phyloP scores from a whole-genome alignment of 148 eudicot genomes.

The Rhododendron ovatum region DNA sequence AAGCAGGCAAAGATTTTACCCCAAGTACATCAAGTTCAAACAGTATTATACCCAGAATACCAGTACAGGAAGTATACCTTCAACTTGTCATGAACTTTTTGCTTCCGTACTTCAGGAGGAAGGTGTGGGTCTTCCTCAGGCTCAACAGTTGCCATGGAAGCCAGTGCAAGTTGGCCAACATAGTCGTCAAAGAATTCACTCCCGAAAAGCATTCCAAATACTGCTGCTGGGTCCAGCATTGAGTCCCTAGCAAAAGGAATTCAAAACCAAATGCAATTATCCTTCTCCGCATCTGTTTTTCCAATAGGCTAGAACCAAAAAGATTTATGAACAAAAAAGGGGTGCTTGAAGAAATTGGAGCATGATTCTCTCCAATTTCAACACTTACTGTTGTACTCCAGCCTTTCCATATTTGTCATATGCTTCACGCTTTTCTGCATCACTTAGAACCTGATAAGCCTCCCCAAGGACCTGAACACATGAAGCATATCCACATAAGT shows the following conservation, averaged over 20 bases:
- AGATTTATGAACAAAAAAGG: neutral
- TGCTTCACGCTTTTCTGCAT: conserved; percentile 76
- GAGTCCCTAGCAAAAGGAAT: conserved; percentile 44
- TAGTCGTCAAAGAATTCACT: conserved; percentile 88
- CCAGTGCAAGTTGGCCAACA: conserved; percentile 79
- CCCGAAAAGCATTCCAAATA: conserved; percentile 92
- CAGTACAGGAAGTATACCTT: conserved; percentile 43
- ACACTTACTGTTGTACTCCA: conserved; percentile 69
- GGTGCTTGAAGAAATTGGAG: neutral
- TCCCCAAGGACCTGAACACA: conserved; percentile 74
- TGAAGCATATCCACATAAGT: neutral
- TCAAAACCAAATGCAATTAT: neutral
- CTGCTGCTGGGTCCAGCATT: conserved; percentile 88
- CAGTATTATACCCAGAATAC: neutral
- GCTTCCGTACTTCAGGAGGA: conserved; percentile 65
- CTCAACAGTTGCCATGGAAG: conserved; percentile 58
- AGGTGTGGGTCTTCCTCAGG: conserved; percentile 47
- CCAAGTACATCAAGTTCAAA: neutral
- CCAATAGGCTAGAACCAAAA: neutral
- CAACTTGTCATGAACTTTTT: conserved; percentile 66
- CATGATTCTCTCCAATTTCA: neutral
- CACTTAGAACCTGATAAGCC: conserved; percentile 91
- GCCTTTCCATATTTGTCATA: conserved; percentile 76
- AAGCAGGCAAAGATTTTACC: neutral
- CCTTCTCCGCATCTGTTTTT: neutral